Evolutionary conservation across 257 asterid genomes (phyloP), one percentile per base, ranked within the genome.

Genomic region (Cruciata laevipes): DNA sequence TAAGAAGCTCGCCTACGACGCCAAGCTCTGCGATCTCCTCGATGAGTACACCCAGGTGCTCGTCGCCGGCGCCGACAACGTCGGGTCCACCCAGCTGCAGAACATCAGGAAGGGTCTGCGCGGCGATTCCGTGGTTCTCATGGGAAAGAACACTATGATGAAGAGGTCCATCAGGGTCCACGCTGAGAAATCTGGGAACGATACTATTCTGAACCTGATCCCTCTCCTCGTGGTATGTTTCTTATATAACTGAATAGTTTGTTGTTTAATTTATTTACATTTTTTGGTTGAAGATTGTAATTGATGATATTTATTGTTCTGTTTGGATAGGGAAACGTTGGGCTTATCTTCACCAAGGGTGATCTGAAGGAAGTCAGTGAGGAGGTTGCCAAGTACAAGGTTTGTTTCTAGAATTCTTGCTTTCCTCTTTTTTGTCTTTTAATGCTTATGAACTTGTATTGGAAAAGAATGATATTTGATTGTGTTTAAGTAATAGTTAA

Each of bases 71-170:
- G 98, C 98, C 3, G 98, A 91, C 37, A 91, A 91, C 44, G 98
- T 91, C 3, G 96, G 98, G 5, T 90, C 97, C 8, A 87, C 51
- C 24, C 99, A 93, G 86, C 79, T 93, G 8, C 99, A 93, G 88
- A 82, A 67, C 75, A 93, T 93, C 4, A 67, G 98, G 65, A 71
- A 70, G 49, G 98, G 96, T n/a, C 66, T 91, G 65, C 79, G 98
- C 40, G 98, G 96, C 0, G 92, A 93, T 24, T 90, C 99, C 3
- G 77, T 85, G 4, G 96, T 93, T 38, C 90, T 93, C 16, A 93
- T 93, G 97, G 99, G 99, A 30, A 93, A 93, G 76, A 93, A 93
- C 49, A 93, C 99, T 20, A 90, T 93, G 99, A 93, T 93, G 95
- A 93, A 93, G 95, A 84, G 98, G 76, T 75, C 83, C 14, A 65